Conservation (phyloP, 768 basidiomycete genomes). For the Mrakia hoshinonis region DNA sequence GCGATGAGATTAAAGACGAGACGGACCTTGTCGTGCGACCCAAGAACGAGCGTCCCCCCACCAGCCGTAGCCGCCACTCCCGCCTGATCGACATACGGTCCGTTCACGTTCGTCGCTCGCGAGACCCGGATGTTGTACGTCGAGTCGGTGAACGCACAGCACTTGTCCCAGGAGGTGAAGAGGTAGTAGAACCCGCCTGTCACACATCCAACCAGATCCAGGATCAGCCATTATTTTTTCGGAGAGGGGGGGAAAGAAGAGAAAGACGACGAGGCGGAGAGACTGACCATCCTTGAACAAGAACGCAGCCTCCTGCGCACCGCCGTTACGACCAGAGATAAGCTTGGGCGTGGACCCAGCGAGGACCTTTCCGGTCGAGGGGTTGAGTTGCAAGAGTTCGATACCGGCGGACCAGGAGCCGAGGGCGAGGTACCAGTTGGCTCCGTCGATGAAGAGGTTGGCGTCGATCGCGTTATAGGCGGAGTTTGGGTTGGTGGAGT, state of each 20-base stretch:
- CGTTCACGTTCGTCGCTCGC: conserved; percentile 34
- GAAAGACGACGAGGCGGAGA: too few relatives aligned
- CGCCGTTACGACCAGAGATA: neutral
- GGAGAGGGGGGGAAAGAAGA: too few relatives aligned
- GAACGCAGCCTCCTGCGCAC: conserved; percentile 8
- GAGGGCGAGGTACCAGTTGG: conserved; percentile 32
- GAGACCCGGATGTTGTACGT: conserved; percentile 55
- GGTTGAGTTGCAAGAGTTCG: conserved; percentile 32
- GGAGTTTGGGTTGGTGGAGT: neutral
- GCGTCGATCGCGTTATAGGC: conserved; percentile 2
- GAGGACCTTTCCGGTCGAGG: conserved; percentile 18
- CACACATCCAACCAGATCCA: too few relatives aligned
- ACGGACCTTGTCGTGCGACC: neutral
- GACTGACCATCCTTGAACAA: conserved; percentile 4
- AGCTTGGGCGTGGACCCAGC: neutral
- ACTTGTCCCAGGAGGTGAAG: conserved; percentile 11
- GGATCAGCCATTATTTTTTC: too few relatives aligned
- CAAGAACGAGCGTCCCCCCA: conserved; percentile 48
- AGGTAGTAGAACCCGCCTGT: conserved; percentile 16
- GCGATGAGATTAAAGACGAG: neutral
- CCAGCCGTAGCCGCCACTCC: conserved; percentile 46
- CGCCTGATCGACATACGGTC: conserved; percentile 47
- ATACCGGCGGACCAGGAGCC: conserved; percentile 31
- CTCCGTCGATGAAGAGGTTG: conserved; percentile 32
- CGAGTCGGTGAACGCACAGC: conserved; percentile 46